A percentile compares a stretch with the other conserved stretches of the same genome.
These are phyloP conservation scores for Remersonia thermophila DNA, from an alignment of 2,329 filamentous ascomycete species.

Conservation along the genomic window DNA sequence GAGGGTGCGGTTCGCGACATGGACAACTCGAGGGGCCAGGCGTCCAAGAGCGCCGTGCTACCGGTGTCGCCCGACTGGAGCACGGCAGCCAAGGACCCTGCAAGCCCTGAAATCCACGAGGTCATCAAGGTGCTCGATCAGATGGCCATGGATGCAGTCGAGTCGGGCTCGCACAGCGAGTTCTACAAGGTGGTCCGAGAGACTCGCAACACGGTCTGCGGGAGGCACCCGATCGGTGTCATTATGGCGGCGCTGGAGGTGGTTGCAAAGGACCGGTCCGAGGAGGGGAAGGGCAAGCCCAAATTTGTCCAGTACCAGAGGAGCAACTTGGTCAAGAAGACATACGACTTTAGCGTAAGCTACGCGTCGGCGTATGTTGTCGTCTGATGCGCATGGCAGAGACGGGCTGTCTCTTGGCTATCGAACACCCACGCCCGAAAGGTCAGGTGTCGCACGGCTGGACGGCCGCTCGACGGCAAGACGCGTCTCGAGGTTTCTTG, in stretches of 20 bases:
- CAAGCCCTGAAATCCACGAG: conserved; percentile 54
- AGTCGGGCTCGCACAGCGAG: conserved; percentile 55
- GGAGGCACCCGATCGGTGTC: conserved; percentile 86
- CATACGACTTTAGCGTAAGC: conserved; percentile 75
- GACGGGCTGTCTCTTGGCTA: background rate
- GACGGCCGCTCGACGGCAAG: too few relatives aligned
- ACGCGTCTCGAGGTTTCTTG: too few relatives aligned
- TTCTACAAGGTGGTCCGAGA: conserved; percentile 58
- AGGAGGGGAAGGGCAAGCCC: conserved; percentile 43
- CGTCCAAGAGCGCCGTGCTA: conserved; percentile 26
- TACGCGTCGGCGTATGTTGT: conserved; percentile 89
- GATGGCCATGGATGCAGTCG: conserved; percentile 72
- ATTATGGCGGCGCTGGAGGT: conserved; percentile 78
- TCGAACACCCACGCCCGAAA: too few relatives aligned
- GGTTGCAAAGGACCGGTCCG: conserved; percentile 28
- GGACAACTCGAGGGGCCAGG: conserved; percentile 7
- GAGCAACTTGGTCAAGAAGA: conserved; percentile 58
- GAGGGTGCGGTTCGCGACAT: conserved; percentile 24
- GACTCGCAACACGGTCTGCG: conserved; percentile 87
- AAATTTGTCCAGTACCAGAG: conserved; percentile 77
- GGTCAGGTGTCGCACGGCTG: too few relatives aligned
- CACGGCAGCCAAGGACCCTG: conserved; percentile 6
- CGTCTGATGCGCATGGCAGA: conserved; percentile 30
- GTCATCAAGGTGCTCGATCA: conserved; percentile 72
- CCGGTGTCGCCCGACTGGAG: conserved; percentile 20